phyloP scores from a whole-genome alignment of 2,329 filamentous ascomycete species.

The Metarhizium sp. region DNA sequence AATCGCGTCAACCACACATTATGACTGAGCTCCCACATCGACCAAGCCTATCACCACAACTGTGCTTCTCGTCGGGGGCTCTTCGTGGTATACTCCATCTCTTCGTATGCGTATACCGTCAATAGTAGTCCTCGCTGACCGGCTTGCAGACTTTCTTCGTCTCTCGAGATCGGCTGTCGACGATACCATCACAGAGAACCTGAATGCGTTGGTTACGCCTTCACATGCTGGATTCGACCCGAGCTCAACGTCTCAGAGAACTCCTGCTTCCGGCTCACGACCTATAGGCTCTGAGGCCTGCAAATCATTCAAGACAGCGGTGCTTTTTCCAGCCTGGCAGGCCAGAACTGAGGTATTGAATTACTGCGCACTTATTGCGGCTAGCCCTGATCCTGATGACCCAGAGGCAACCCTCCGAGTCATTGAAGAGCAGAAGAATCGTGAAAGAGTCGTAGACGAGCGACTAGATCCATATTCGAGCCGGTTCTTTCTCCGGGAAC shows the following conservation, averaged over 20 bases:
- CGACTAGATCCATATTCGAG: constrained; percentile 84
- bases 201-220: constrained; percentile 81
- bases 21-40: constrained; percentile 36
- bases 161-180: constrained; percentile 78
- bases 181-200: constrained; percentile 85
- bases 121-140: constrained; percentile 2
- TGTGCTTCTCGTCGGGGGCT: constrained; percentile 64
- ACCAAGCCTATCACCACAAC: constrained; percentile 58
- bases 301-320: constrained; percentile 59
- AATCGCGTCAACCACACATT: constrained; percentile 11
- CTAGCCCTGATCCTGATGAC: constrained; percentile 78
- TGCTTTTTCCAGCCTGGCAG: constrained; percentile 86
- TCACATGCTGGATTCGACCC: constrained; percentile 68
- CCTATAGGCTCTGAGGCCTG: constrained; percentile 57
- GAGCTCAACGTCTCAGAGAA: constrained; percentile 58
- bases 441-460: constrained; percentile 74
- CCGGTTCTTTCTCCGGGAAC: constrained; percentile 70
- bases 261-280: constrained; percentile 37
- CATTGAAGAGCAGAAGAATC: constrained; percentile 58
- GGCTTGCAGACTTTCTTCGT: constrained; percentile 69
- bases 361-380: constrained; percentile 84
- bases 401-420: constrained; percentile 64
- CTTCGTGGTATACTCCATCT: constrained; percentile 46
- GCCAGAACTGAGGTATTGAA: constrained; percentile 71
- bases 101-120: constrained; percentile 11